Evolutionary conservation across 352 stramenopile species (phyloP).

Genomic region (Phytopythium delawarense): DNA sequence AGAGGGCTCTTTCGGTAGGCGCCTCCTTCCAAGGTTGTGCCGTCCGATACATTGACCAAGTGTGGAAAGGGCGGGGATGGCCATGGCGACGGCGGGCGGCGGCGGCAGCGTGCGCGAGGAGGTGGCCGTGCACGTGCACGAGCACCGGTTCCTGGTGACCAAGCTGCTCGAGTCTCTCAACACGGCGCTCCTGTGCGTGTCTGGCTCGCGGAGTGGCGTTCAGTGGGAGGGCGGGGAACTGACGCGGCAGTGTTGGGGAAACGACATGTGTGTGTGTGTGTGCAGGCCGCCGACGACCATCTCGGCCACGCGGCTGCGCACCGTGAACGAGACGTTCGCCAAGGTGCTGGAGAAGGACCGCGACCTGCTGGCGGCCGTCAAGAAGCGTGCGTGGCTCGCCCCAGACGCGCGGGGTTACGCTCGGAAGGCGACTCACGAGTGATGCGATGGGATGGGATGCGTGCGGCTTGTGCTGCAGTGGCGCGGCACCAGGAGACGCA

Average conservation of each 20-base stretch:
- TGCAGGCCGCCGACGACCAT: constrained; percentile 68
- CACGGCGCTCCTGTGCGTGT: constrained; percentile 49
- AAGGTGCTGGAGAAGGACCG: constrained; percentile 78
- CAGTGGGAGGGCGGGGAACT: neutral
- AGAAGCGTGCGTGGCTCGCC: constrained; percentile 51
- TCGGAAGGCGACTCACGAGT: neutral
- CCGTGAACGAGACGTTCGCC: constrained; percentile 71
- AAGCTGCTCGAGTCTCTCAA: constrained; percentile 80
- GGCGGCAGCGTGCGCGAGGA: constrained; percentile 57
- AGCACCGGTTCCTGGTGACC: constrained; percentile 81
- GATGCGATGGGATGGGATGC: neutral
- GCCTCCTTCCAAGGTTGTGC: neutral
- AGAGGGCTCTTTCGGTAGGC: neutral
- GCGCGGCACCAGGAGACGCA: constrained; percentile 65
- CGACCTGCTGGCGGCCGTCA: constrained; percentile 58
- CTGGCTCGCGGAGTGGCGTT: neutral
- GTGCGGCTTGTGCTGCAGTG: constrained; percentile 23
- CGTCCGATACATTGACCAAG: neutral
- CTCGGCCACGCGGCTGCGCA: constrained; percentile 62
- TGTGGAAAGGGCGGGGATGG: constrained; percentile 4
- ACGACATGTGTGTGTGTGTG: neutral
- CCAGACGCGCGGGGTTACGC: neutral
- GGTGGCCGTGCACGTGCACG: constrained; percentile 67
- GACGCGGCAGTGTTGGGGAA: neutral
- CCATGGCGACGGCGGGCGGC: neutral